Conservation (phyloP, 371 early-diverging fungal genomes). For the Mortierella sp. region DNA sequence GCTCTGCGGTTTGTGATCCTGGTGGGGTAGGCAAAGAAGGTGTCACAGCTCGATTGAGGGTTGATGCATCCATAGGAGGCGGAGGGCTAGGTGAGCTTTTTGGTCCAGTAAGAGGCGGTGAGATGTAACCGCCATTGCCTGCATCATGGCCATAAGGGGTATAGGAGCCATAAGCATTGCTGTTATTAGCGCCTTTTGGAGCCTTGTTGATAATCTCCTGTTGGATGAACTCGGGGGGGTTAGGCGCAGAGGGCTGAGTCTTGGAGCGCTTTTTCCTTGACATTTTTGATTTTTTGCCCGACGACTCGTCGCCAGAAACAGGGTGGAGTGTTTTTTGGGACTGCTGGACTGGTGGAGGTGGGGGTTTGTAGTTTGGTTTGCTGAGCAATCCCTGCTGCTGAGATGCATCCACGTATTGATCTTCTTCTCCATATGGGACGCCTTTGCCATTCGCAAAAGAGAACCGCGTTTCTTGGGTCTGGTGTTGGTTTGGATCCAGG, state of each 20-base stretch:
- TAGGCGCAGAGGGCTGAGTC: constrained; percentile 36
- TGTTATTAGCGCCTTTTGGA: not conserved
- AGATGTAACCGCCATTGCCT: constrained; percentile 15
- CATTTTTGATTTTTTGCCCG: constrained; percentile 19
- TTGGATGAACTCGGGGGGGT: constrained; percentile 26
- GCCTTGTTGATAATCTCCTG: no score
- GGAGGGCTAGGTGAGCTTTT: constrained; percentile 17
- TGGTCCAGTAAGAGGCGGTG: constrained; percentile 8
- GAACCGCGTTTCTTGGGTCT: no score
- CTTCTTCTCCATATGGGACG: constrained; percentile 14
- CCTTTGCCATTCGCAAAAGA: not conserved
- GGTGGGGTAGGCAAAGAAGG: constrained; percentile 21
- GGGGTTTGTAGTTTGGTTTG: not conserved
- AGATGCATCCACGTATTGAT: constrained; percentile 18
- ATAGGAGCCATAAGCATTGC: not conserved
- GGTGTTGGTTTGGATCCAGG: constrained; percentile 12
- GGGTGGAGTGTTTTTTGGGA: no score
- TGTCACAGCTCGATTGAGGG: constrained; percentile 5
- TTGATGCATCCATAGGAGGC: constrained; percentile 16
- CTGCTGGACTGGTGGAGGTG: constrained; percentile 4
- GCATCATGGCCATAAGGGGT: not conserved
- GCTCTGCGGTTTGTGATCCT: constrained; percentile 1
- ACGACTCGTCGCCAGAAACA: no score
- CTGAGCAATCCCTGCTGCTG: no score
- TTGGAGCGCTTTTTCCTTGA: constrained; percentile 53